Base-by-base conservation (phyloP, 176 grass and related monocot genomes). In the Paspalum notatum region DNA sequence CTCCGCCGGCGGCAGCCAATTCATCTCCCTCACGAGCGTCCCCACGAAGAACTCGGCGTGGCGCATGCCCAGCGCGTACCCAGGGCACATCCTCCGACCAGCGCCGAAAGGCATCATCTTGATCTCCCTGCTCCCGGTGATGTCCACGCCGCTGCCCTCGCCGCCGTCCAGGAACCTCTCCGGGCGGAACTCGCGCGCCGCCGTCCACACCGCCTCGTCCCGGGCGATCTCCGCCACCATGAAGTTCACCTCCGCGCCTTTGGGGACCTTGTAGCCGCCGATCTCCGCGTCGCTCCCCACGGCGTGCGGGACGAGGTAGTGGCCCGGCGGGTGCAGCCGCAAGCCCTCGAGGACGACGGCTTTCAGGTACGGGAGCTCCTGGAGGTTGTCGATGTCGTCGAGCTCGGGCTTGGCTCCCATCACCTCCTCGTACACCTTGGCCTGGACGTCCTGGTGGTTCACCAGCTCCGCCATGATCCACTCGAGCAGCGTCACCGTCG, bases 401-500 rank as follows among this genome's bases (percentile, higher is more conserved):
- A 91, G 47, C 48, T 60, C 72, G 25, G 39, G 39, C 3, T 17
- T 75, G 12, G 12, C 21, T 39, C 21, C 5, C 20, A 4, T 64
- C 15, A 76, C 68, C 60, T 82, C 83, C 25, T 85, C 81, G 75
- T 55, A 79, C 15, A 93, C 52, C 67, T 82, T 93, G n/a, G 59
- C 53, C 7, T 90, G 91, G 15, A 90, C 24, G 40, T 63, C 68
- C 3, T 73, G 77, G 48, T 46, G 65, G 40, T 39, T 83, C 57
- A 90, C 88, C 8, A 93, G 52, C 66, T 93, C 79, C 3, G 85
- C 91, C 91, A 93, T 88, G 88, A 90, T 76, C 91, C 91, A 93
- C 85, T 93, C 80, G 26, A 93, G 66, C 57, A 76, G 64, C 0
- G 79, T 91, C 27, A 81, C 72, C 13, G 88, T 91, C 0, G 83